phyloP scores from a whole-genome alignment of 2,329 filamentous ascomycete species.

The Colletotrichum trifolii region DNA sequence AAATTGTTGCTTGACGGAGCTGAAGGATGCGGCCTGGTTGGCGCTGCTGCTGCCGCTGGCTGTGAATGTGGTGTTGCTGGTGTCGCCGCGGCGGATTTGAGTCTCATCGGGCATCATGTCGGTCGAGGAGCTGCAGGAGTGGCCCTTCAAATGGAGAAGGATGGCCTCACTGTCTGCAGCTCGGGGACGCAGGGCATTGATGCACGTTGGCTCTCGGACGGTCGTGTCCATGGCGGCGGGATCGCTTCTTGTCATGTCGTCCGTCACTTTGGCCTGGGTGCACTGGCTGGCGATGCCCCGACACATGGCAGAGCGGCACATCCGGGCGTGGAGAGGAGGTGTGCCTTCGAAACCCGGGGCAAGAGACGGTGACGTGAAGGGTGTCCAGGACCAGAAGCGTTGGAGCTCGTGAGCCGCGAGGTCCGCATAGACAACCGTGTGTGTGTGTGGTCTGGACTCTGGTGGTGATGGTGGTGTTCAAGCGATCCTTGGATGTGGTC shows the following conservation, averaged over 20 bases:
- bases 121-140: conserved; percentile 35
- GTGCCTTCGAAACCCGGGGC: conserved; percentile 32
- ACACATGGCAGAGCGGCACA: conserved; percentile 22
- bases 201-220: conserved; percentile 27
- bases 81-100: conserved; percentile 15
- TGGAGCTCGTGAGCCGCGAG: conserved; percentile 5
- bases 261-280: conserved; percentile 13
- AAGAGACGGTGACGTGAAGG: conserved; percentile 15
- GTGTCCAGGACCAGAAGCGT: conserved; percentile 9
- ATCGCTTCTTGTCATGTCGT: conserved; percentile 13
- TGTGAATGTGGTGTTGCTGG: background rate
- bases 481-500: conserved; percentile 2
- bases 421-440: conserved; percentile 15
- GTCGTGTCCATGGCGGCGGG: conserved; percentile 30
- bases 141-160: conserved; percentile 31
- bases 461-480: conserved; percentile 1
- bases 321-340: conserved; percentile 9
- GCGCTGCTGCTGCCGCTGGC: background rate
- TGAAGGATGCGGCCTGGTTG: conserved; percentile 11
- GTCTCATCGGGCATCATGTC: conserved; percentile 31
- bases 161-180: conserved; percentile 23
- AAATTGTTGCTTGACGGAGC: conserved; percentile 3
- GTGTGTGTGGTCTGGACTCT: background rate
- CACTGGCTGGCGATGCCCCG: conserved; percentile 27
- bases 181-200: conserved; percentile 35